Conservation (phyloP, 1,139 yeast genomes). For the Kodamaea plutei region DNA sequence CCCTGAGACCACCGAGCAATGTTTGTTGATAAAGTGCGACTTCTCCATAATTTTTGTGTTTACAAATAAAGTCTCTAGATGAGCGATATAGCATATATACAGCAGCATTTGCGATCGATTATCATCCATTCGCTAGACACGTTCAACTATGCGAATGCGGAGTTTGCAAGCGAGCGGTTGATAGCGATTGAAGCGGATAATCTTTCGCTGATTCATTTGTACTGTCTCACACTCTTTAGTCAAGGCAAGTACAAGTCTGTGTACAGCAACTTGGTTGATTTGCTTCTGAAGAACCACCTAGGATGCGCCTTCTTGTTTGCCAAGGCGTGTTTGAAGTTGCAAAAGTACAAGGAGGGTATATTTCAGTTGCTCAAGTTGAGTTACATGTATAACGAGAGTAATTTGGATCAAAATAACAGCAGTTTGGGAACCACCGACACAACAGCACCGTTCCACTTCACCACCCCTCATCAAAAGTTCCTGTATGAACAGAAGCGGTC, state of each 20-base stretch:
- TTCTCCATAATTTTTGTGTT: too few relatives aligned
- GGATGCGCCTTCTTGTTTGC: conserved; percentile 76
- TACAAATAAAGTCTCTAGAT: too few relatives aligned
- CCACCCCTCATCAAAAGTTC: conserved; percentile 23
- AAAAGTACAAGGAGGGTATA: conserved; percentile 60
- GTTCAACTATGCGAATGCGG: conserved; percentile 67
- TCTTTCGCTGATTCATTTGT: conserved; percentile 56
- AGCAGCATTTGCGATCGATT: conserved; percentile 49
- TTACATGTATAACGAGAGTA: conserved; percentile 34
- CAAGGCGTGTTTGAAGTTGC: conserved; percentile 55
- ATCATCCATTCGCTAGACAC: conserved; percentile 70
- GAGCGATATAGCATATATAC: conserved; percentile 20
- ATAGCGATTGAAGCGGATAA: conserved; percentile 51
- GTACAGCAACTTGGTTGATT: conserved; percentile 41
- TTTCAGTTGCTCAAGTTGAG: conserved; percentile 42
- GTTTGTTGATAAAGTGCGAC: too few relatives aligned
- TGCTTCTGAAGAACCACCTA: conserved; percentile 40
- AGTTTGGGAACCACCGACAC: conserved; percentile 5
- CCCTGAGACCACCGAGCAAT: too few relatives aligned
- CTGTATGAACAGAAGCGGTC: conserved; percentile 34
- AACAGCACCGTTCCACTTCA: conserved; percentile 16
- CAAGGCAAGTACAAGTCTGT: conserved; percentile 59
- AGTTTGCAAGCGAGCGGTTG: conserved; percentile 75
- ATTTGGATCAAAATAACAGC: conserved; percentile 8
- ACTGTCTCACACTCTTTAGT: conserved; percentile 58